Base-by-base conservation (phyloP, 2,329 filamentous ascomycete species). In the Alternaria sp. region DNA sequence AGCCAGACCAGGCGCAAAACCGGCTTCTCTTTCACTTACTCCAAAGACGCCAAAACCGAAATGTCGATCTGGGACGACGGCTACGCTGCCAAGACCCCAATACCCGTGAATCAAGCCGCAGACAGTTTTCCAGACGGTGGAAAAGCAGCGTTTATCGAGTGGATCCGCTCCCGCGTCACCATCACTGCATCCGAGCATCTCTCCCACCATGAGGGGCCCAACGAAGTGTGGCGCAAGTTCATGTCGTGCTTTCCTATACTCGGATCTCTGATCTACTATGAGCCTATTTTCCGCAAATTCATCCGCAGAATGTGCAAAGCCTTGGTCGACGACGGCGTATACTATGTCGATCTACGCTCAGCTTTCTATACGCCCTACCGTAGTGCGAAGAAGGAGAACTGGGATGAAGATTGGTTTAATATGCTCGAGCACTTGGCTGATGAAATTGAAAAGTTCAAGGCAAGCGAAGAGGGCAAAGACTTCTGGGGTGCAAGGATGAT, bases 401-500 rank as follows among this genome's bases (percentile, higher is more conserved):
- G 89, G 16, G 92, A 95, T 64, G 73, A 83, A 6, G 89, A 90
- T 74, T 91, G 89, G 78, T 81, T 85, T 49, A 86, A 89, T 70
- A 88, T 94, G 82, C 90, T 95, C 67, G 81, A 85, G 18, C 87
- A 90, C 5, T 85, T 97, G 54, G 87, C 89, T 46, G 92, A 97
- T 62, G 94, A 97, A 69, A 84, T 97, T 18, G 83, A 88, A 22
- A 84, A 83, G 2, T 98, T 97, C 83, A 90, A 92, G 74, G 81
- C 83, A 1, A 89, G 89, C 0, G 85, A 89, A 30, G 87, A 90
- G 67, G 92, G 92, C 3, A 84, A 89, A 61, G 83, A 84, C 0
- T 97, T 98, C 79, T 97, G 93, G 90, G 94, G 93, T 12, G 84
- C 91, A 12, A 86, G 92, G 11, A 87, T 93, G 69, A 97, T 97